Conservation (phyloP, 257 asterid species). For the Primulina eburnea region DNA sequence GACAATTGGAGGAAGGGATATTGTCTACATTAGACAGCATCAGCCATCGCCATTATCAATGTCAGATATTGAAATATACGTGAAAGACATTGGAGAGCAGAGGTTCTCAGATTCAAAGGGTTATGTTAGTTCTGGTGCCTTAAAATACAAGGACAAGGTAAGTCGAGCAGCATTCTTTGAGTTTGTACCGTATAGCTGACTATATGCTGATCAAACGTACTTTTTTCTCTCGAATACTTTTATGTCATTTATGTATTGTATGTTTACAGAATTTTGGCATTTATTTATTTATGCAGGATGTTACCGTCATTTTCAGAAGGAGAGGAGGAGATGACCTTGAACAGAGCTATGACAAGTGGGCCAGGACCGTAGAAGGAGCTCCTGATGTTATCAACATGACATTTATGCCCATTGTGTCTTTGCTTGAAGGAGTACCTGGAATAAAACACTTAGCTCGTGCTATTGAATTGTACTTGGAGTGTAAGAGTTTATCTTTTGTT, state of each 20-base stretch:
- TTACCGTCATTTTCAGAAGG: conserved; percentile 95
- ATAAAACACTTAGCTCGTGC: conserved; percentile 84
- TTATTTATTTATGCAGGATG: conserved; percentile 65
- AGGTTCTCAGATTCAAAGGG: conserved; percentile 79
- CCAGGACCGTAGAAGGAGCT: conserved; percentile 73
- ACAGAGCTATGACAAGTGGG: conserved; percentile 96
- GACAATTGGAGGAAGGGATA: conserved; percentile 94
- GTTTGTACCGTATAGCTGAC: neutral
- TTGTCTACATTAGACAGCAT: conserved; percentile 84
- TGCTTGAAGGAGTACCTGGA: conserved; percentile 90
- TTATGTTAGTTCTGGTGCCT: conserved; percentile 64
- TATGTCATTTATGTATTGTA: neutral
- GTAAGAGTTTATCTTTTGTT: conserved; percentile 45
- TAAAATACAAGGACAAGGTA: conserved; percentile 98
- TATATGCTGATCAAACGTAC: neutral
- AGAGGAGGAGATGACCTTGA: conserved; percentile 99
- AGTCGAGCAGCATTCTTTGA: conserved; percentile 27
- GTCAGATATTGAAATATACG: conserved; percentile 72
- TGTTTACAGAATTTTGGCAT: neutral
- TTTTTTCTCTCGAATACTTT: neutral
- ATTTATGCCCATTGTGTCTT: conserved; percentile 75
- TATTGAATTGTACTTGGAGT: conserved; percentile 85
- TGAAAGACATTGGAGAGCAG: conserved; percentile 86
- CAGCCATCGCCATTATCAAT: conserved; percentile 81
- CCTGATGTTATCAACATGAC: conserved; percentile 98